These are phyloP conservation scores for Hericium coralloides DNA, from an alignment of 768 basidiomycete genomes.

Conservation along the genomic window DNA sequence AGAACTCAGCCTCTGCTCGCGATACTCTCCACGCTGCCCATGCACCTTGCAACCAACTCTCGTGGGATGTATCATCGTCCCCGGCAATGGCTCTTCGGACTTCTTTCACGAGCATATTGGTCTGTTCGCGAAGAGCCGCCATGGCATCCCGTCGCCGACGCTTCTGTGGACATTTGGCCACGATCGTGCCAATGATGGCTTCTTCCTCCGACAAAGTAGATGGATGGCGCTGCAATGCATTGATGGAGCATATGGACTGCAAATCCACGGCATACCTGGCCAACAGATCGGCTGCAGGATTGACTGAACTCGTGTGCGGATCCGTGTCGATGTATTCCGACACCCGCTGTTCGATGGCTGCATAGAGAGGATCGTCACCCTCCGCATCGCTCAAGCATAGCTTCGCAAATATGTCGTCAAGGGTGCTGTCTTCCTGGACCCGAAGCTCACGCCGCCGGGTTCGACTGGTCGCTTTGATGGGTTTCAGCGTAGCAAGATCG, in stretches of 20 bases:
- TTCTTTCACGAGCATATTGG: conserved; percentile 39
- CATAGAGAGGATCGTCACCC: neutral
- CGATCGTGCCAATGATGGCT: conserved; percentile 56
- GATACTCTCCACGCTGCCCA: conserved; percentile 52
- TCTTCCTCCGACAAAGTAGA: conserved; percentile 51
- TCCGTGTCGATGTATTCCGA: conserved; percentile 14
- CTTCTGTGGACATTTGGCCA: conserved; percentile 51
- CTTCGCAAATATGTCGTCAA: conserved; percentile 16
- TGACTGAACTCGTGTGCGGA: conserved; percentile 3
- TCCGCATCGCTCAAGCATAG: conserved; percentile 4
- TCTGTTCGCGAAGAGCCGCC: conserved; percentile 46
- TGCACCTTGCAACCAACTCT: conserved; percentile 35
- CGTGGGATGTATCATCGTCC: conserved; percentile 29
- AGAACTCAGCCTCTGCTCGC: conserved; percentile 24
- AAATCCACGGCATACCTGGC: conserved; percentile 37
- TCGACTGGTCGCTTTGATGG: conserved; percentile 10
- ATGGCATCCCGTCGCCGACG: conserved; percentile 45
- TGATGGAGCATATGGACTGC: conserved; percentile 35
- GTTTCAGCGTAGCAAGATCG: conserved; percentile 33
- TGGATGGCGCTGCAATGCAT: conserved; percentile 33
- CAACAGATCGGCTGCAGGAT: conserved; percentile 15
- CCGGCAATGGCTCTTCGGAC: conserved; percentile 43
- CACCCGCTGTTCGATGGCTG: conserved; percentile 15
- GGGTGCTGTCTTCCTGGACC: conserved; percentile 20
- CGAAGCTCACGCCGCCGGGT: conserved; percentile 12